These are phyloP conservation scores for Phellinidium pouzarii DNA, from an alignment of 1,284 basidiomycete genomes.

Conservation along the genomic window DNA sequence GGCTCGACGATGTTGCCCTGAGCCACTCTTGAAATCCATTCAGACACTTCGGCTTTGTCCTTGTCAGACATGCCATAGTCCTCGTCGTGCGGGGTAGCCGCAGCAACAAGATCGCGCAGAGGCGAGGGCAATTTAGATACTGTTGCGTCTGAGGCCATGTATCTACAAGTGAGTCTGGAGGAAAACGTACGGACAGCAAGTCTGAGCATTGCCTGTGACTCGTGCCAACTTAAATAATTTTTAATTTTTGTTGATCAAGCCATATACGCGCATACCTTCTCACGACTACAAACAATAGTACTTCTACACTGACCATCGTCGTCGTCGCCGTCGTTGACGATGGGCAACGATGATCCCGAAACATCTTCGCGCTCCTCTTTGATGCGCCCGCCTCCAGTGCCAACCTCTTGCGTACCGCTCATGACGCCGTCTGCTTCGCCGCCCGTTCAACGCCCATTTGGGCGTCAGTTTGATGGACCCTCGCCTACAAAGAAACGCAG, in stretches of 20 bases:
- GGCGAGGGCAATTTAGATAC: conserved; percentile 46
- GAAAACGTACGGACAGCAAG: neutral
- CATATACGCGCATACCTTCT: neutral
- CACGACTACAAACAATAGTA: neutral
- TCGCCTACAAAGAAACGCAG: conserved; percentile 17
- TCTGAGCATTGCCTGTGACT: neutral
- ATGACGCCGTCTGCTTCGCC: conserved; percentile 19
- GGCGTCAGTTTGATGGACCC: neutral
- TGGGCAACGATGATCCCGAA: neutral
- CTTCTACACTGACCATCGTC: neutral
- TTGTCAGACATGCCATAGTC: conserved; percentile 51
- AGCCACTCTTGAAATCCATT: conserved; percentile 64
- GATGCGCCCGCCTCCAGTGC: conserved; percentile 1
- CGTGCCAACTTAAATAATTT: neutral
- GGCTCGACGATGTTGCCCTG: conserved; percentile 43
- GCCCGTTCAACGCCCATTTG: conserved; percentile 14
- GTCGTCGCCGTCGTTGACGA: neutral
- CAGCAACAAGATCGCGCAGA: conserved; percentile 51
- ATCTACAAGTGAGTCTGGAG: conserved; percentile 27
- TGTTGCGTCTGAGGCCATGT: conserved; percentile 53
- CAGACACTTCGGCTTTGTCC: conserved; percentile 55
- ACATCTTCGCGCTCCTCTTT: conserved; percentile 9
- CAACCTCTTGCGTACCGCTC: conserved; percentile 7
- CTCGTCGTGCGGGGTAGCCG: conserved; percentile 36
- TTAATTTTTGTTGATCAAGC: neutral